Evolutionary conservation across 495 filamentous ascomycete species (phyloP).

Genomic region (Aspergillus cristatus): DNA sequence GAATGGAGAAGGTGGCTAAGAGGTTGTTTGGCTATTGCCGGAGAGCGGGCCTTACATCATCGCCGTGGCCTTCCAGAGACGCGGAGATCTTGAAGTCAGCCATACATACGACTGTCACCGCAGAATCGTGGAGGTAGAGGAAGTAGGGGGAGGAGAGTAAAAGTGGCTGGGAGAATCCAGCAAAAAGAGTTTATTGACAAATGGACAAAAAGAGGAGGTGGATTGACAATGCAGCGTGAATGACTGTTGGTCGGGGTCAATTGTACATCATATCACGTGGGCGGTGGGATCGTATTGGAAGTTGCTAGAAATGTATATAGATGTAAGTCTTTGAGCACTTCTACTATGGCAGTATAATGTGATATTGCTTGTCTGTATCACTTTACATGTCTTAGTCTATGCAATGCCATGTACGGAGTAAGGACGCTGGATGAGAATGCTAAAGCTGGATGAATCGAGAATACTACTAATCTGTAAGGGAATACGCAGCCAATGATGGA

Average conservation of each 20-base stretch:
- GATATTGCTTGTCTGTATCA: no score
- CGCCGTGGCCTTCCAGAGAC: slow-evolving; percentile 67
- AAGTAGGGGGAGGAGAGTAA: background rate
- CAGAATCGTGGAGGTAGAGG: background rate
- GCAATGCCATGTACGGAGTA: no score
- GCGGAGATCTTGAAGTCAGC: slow-evolving; percentile 74
- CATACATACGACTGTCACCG: slow-evolving; percentile 33
- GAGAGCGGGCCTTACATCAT: slow-evolving; percentile 54
- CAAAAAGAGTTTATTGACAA: background rate
- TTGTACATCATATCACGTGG: slow-evolving; percentile 26
- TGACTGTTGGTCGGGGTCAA: background rate
- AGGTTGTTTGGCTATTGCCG: slow-evolving; percentile 5
- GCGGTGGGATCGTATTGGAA: slow-evolving; percentile 21
- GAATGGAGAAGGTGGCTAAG: no score
- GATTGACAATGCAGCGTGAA: background rate
- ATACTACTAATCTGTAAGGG: no score
- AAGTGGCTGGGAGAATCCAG: background rate
- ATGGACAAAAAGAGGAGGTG: background rate
- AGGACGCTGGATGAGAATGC: no score
- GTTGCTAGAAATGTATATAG: slow-evolving; percentile 16
- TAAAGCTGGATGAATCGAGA: no score
- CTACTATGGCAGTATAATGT: no score
- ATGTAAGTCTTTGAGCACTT: background rate
- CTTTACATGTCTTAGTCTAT: no score
- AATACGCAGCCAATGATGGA: no score